Conservation (phyloP, 2,329 filamentous ascomycete genomes). For the Monosporascus sp. region DNA sequence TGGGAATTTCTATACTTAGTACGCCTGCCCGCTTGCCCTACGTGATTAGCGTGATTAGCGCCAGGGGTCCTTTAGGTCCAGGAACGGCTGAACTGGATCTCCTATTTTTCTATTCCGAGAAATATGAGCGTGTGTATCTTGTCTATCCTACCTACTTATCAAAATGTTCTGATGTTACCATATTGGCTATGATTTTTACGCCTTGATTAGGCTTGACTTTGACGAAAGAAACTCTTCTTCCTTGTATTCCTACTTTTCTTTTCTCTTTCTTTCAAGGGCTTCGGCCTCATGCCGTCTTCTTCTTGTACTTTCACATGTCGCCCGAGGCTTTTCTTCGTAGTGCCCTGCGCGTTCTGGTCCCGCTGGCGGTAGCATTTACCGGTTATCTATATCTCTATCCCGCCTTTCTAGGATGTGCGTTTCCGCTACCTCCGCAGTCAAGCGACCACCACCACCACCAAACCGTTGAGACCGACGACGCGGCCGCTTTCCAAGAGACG, state of each 20-base stretch:
- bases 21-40: no score
- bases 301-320: slow-evolving; percentile 36
- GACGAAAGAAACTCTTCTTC: no score
- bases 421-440: slow-evolving; percentile 49
- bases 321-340: slow-evolving; percentile 49
- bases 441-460: not conserved
- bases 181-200: slow-evolving; percentile 2
- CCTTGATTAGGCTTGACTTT: no score
- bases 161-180: slow-evolving; percentile 5
- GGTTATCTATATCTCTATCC: slow-evolving; percentile 86
- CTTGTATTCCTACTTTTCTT: not conserved
- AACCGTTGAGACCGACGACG: not conserved
- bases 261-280: slow-evolving; percentile 12
- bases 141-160: not conserved
- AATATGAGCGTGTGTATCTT: no score
- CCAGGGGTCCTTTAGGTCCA: no score
- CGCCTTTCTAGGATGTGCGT: slow-evolving; percentile 71
- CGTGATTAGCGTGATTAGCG: no score
- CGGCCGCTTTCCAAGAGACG: slow-evolving; percentile 33
- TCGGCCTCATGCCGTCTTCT: slow-evolving; percentile 30
- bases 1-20: no score
- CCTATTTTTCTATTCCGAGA: slow-evolving; percentile 10
- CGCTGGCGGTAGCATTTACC: slow-evolving; percentile 64
- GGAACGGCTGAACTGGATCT: slow-evolving; percentile 1
- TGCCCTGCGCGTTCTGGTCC: slow-evolving; percentile 51